Conservation (phyloP, 1,284 basidiomycete species). For the Malassezia obtusa region DNA sequence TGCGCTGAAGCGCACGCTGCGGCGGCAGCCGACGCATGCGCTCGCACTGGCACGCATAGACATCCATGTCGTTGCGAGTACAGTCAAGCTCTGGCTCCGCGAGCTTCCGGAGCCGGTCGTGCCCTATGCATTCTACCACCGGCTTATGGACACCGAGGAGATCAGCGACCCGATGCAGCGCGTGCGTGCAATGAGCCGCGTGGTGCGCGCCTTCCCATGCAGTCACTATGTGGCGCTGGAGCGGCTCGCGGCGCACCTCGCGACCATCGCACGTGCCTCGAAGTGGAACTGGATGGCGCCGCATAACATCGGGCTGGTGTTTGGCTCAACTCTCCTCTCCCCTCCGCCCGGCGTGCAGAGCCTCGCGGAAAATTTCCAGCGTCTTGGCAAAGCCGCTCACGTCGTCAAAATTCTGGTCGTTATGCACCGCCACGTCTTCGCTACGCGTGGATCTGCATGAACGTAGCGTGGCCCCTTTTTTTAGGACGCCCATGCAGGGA, state of each 20-base stretch:
- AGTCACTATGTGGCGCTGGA: conserved; percentile 39
- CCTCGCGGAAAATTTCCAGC: conserved; percentile 32
- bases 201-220: conserved; percentile 39
- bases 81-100: conserved; percentile 43
- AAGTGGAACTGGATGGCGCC: conserved; percentile 43
- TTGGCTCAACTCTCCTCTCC: conserved; percentile 44
- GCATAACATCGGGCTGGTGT: conserved; percentile 46
- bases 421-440: conserved; percentile 26
- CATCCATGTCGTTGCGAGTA: conserved; percentile 42
- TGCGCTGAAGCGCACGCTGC: conserved; percentile 27
- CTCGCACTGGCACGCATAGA: conserved; percentile 33
- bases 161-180: conserved; percentile 36
- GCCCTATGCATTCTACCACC: conserved; percentile 41
- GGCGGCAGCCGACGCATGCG: conserved; percentile 26
- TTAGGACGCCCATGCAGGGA: no score
- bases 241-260: conserved; percentile 37
- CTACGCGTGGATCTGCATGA: not conserved
- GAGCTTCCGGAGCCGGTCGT: conserved; percentile 46
- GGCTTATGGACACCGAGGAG: conserved; percentile 37
- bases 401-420: conserved; percentile 45
- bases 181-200: conserved; percentile 36
- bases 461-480: no score
- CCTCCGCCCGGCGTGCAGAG: conserved; percentile 34
- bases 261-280: conserved; percentile 33
- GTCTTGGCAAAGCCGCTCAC: conserved; percentile 43